Conservation (phyloP, 768 basidiomycete genomes). For the Saitozyma sp. region DNA sequence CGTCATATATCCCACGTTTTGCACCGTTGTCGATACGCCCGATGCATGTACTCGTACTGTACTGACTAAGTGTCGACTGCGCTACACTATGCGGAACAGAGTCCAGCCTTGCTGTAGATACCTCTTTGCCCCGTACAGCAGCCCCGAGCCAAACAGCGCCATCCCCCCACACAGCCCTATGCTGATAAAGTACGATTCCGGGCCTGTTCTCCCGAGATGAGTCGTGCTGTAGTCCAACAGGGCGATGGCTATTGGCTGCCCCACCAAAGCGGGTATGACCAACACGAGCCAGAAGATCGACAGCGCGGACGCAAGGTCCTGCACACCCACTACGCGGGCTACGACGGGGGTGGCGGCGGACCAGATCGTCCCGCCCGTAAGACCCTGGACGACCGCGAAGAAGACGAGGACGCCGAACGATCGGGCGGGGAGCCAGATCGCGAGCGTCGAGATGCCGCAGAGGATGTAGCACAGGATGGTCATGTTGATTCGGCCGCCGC, state of each 20-base stretch:
- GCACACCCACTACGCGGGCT: conserved; percentile 63
- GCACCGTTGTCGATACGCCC: too few relatives aligned
- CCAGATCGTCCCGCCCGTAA: conserved; percentile 68
- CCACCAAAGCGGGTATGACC: conserved; percentile 35
- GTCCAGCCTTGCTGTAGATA: conserved; percentile 39
- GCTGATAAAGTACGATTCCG: conserved; percentile 37
- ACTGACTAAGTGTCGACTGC: too few relatives aligned
- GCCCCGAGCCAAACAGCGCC: conserved; percentile 12
- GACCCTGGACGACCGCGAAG: conserved; percentile 50
- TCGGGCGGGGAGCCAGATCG: conserved; percentile 49
- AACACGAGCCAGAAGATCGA: conserved; percentile 41
- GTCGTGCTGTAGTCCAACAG: conserved; percentile 32
- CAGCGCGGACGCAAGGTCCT: conserved; percentile 40
- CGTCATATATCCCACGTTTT: too few relatives aligned
- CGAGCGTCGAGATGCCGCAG: conserved; percentile 46
- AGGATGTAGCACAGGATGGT: conserved; percentile 45
- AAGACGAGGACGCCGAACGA: conserved; percentile 47
- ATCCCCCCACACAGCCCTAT: conserved; percentile 40
- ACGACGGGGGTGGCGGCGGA: conserved; percentile 64
- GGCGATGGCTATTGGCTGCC: conserved; percentile 41
- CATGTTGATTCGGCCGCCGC: conserved; percentile 48
- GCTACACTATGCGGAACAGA: conserved; percentile 8
- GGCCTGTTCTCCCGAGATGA: conserved; percentile 23
- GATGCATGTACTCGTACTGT: too few relatives aligned
- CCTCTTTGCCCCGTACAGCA: conserved; percentile 35